phyloP scores from a whole-genome alignment of 73 alveolate species.

The Paramecium sexaurelia region DNA sequence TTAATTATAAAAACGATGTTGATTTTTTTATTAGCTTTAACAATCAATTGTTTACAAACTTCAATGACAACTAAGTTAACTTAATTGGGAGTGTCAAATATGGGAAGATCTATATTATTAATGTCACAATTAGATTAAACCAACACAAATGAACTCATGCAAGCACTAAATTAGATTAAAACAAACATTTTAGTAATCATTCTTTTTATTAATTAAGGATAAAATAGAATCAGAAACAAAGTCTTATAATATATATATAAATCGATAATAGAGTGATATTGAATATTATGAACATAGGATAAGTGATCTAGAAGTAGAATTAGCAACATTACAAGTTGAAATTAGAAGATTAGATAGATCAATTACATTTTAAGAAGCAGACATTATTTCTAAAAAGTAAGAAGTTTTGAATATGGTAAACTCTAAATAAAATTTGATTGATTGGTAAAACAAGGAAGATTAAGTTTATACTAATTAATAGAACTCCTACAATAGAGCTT shows the following conservation, averaged over 20 bases:
- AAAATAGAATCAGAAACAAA: background rate
- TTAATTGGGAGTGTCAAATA: constrained; percentile 1
- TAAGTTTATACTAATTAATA: background rate
- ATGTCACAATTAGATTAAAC: background rate
- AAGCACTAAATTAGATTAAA: background rate
- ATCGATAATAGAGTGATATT: background rate
- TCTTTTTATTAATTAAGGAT: background rate
- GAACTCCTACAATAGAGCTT: background rate
- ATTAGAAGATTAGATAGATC: background rate
- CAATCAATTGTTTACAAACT: background rate
- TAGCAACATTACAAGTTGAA: background rate
- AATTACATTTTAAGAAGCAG: background rate
- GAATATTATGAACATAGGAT: background rate
- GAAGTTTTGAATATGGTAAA: background rate
- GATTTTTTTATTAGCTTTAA: background rate
- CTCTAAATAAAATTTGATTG: background rate
- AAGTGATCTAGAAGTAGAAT: background rate
- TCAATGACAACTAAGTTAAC: background rate
- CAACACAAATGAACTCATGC: background rate
- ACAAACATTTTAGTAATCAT: background rate
- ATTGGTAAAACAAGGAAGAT: background rate
- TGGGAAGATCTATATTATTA: constrained; percentile 12
- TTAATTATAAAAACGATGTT: background rate
- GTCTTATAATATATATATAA: background rate
- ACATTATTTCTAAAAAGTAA: background rate